Percentiles rank a stretch among this genome's conserved stretches.
phyloP scores from a whole-genome alignment of 1,139 yeast species.

The Diutina rugosa region DNA sequence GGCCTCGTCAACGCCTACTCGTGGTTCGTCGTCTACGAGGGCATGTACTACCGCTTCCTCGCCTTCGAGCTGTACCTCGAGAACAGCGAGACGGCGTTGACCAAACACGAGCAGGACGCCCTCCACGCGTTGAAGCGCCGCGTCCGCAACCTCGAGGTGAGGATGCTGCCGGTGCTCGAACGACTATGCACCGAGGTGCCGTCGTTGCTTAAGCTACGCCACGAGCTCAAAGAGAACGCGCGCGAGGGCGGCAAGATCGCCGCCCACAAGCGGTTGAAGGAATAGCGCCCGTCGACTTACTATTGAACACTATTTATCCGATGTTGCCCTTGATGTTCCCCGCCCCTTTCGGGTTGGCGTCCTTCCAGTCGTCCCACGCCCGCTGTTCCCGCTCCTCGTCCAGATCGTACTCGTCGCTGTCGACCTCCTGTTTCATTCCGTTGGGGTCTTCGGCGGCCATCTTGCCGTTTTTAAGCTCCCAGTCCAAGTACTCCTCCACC shows the following conservation, averaged over 20 bases:
- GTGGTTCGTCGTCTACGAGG: neutral
- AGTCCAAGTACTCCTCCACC: slow-evolving; percentile 81
- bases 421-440: slow-evolving; percentile 12
- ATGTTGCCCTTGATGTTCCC: slow-evolving; percentile 55
- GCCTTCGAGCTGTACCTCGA: neutral
- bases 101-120: neutral
- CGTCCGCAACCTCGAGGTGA: neutral
- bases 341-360: slow-evolving; percentile 72
- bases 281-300: neutral
- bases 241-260: neutral
- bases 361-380: slow-evolving; percentile 89
- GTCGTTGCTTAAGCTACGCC: neutral
- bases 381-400: slow-evolving; percentile 49
- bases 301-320: neutral
- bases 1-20: neutral
- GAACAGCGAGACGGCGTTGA: neutral
- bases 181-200: neutral
- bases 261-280: neutral
- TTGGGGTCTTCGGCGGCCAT: slow-evolving; percentile 42
- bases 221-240: neutral
- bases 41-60: neutral
- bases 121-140: neutral
- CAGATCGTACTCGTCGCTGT: slow-evolving; percentile 23
- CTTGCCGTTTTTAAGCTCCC: slow-evolving; percentile 77
- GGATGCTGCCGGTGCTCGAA: neutral